Percentiles rank a stretch among this genome's conserved stretches.
phyloP scores from a whole-genome alignment of 2,329 filamentous ascomycete genomes.

The Drechslerella coelobrocha region DNA sequence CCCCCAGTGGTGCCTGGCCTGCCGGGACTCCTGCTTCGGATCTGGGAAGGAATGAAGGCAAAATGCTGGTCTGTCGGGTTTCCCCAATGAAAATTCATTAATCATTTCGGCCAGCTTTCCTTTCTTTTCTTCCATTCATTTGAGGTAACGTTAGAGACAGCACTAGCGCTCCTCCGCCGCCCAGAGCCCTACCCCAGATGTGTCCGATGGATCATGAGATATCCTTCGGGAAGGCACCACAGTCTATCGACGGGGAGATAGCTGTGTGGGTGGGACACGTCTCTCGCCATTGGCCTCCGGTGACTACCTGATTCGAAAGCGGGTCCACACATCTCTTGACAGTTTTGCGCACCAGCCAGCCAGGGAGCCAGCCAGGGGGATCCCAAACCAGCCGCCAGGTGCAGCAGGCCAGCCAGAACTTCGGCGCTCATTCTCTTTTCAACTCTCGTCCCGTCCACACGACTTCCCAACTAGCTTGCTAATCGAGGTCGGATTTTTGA shows the following conservation, averaged over 20 bases:
- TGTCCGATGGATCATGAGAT: conserved; percentile 49
- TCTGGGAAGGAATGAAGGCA: conserved; percentile 4
- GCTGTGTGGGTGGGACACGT: conserved; percentile 9
- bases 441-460: not conserved
- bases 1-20: not conserved
- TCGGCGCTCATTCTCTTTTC: not conserved
- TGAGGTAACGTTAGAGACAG: not conserved
- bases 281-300: conserved; percentile 39
- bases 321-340: conserved; percentile 30
- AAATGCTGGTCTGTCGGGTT: not conserved
- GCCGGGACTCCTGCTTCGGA: not conserved
- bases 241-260: conserved; percentile 19
- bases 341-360: conserved; percentile 11
- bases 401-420: conserved; percentile 5
- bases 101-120: not conserved
- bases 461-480: too few species aligned
- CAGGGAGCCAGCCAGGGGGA: too few species aligned
- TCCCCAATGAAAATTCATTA: not conserved
- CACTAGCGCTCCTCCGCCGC: conserved; percentile 1
- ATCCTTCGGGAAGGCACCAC: conserved; percentile 48
- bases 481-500: too few species aligned
- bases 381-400: too few species aligned
- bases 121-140: too few species aligned
- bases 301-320: conserved; percentile 49
- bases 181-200: conserved; percentile 43